A percentile compares a stretch with the other conserved stretches of the same genome.
Evolutionary conservation across 2,329 filamentous ascomycete species (phyloP).

Genomic region (Colletotrichum plurivorum): DNA sequence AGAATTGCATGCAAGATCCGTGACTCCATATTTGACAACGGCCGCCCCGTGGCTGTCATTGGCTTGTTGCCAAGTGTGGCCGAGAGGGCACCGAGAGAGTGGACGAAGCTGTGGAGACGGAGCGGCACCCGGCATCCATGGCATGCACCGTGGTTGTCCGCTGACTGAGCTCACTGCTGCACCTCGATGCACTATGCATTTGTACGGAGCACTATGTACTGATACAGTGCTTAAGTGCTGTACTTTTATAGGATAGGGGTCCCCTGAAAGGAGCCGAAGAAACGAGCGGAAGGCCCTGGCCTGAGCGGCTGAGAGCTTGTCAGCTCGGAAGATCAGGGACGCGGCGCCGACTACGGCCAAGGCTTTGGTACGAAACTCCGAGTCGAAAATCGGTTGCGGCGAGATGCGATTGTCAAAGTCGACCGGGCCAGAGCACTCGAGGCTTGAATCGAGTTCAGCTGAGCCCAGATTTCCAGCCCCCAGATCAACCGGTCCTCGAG

Average conservation of each 20-base stretch:
- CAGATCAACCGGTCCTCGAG: too few species aligned
- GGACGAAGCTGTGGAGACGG: slow-evolving; percentile 17
- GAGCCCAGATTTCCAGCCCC: too few species aligned
- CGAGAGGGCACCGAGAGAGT: slow-evolving; percentile 29
- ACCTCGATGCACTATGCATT: neutral
- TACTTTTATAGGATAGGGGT: neutral
- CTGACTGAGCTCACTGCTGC: slow-evolving; percentile 33
- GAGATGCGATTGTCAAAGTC: neutral
- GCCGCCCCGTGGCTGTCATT: slow-evolving; percentile 1
- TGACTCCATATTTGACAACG: neutral
- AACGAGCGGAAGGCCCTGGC: too few species aligned
- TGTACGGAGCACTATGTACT: too few species aligned
- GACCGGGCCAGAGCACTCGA: too few species aligned
- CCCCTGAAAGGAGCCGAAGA: slow-evolving; percentile 19
- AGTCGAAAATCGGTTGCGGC: slow-evolving; percentile 21
- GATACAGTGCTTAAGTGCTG: too few species aligned
- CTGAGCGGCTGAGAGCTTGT: too few species aligned
- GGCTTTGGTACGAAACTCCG: slow-evolving; percentile 34
- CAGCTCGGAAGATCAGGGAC: slow-evolving; percentile 27
- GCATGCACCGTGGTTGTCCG: slow-evolving; percentile 8
- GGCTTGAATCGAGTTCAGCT: too few species aligned
- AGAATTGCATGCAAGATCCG: slow-evolving; percentile 19
- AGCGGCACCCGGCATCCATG: slow-evolving; percentile 23
- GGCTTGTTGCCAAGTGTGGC: slow-evolving; percentile 11
- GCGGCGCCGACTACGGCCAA: slow-evolving; percentile 27